A percentile compares a stretch with the other conserved stretches of the same genome.
These are phyloP conservation scores for Simmondsia chinensis DNA, from an alignment of 148 eudicot genomes.

Conservation along the genomic window DNA sequence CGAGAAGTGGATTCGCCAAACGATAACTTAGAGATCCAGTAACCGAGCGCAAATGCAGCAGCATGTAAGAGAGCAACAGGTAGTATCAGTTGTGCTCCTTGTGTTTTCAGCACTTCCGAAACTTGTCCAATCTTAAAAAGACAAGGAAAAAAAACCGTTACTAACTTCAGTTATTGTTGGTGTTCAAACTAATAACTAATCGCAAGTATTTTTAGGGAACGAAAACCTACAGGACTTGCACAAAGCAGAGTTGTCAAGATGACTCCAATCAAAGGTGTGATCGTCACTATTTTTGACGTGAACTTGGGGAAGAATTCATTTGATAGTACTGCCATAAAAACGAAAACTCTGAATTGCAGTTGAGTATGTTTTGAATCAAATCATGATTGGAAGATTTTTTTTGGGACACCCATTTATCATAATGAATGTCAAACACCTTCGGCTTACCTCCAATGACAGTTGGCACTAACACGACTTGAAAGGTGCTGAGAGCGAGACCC, in stretches of 20 bases:
- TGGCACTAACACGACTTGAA: constrained; percentile 94
- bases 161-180: too few relatives aligned
- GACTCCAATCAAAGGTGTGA: constrained; percentile 92
- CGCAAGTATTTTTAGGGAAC: neutral
- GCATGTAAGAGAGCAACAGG: constrained; percentile 85
- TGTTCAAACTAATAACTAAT: neutral
- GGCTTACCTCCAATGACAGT: constrained; percentile 80
- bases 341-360: constrained; percentile 4
- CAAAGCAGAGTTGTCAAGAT: constrained; percentile 93
- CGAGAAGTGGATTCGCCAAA: constrained; percentile 99
- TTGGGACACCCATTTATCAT: neutral
- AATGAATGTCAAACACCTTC: constrained; percentile 7
- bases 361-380: neutral
- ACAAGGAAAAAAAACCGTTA: constrained; percentile 1
- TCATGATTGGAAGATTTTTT: neutral
- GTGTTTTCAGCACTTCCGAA: constrained; percentile 88
- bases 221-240: constrained; percentile 88
- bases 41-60: constrained; percentile 87
- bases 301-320: constrained; percentile 95
- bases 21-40: constrained; percentile 65
- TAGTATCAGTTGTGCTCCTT: constrained; percentile 72
- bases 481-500: constrained; percentile 98
- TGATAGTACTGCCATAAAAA: constrained; percentile 47
- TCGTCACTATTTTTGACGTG: constrained; percentile 81
- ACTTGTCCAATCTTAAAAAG: constrained; percentile 86